Conservation (phyloP, 805 yeast species). For the Metschnikowia bowlesiae region DNA sequence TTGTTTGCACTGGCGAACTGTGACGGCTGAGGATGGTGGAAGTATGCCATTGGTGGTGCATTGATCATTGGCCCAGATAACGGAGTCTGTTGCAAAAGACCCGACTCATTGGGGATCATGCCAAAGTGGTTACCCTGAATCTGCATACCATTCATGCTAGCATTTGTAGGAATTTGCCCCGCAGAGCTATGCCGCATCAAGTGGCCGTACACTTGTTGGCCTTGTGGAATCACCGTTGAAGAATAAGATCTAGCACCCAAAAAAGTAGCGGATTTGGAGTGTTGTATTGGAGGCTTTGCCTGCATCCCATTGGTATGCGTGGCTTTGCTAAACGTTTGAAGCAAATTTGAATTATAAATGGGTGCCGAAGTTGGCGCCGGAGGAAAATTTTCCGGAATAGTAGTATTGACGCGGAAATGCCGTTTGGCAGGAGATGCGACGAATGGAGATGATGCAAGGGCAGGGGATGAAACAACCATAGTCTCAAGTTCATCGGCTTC, state of each 20-base stretch:
- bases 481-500: constrained; percentile 32
- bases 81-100: background rate
- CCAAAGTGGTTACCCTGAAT: background rate
- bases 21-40: constrained; percentile 2
- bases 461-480: constrained; percentile 39
- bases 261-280: constrained; percentile 4
- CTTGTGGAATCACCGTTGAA: background rate
- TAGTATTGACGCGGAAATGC: constrained; percentile 15
- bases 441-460: constrained; percentile 33
- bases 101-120: background rate
- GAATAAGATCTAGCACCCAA: background rate
- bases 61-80: background rate
- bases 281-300: constrained; percentile 6
- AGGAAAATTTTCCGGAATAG: constrained; percentile 1
- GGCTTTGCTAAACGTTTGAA: constrained; percentile 1
- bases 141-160: background rate
- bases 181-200: constrained; percentile 3
- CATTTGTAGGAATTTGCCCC: constrained; percentile 1
- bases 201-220: background rate
- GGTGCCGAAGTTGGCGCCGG: constrained; percentile 36
- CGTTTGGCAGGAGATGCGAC: constrained; percentile 20
- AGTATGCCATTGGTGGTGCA: constrained; percentile 2
- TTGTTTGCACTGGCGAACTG: background rate
- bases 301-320: background rate
- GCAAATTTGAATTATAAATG: constrained; percentile 24